These are phyloP conservation scores for Fusarium burgessii DNA, from an alignment of 2,329 filamentous ascomycete genomes.

Conservation along the genomic window DNA sequence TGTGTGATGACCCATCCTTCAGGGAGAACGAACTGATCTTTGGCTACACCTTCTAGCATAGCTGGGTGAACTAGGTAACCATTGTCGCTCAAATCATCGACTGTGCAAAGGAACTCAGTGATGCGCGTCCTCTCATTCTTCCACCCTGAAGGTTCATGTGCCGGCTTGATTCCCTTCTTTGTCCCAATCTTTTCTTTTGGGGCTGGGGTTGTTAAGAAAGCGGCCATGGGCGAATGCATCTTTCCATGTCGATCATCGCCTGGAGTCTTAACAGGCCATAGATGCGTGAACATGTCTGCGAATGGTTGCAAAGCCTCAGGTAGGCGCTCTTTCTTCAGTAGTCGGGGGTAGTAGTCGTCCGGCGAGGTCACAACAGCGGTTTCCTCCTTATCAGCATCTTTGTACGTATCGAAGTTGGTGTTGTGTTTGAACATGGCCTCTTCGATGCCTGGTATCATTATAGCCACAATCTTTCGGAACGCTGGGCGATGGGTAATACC, in stretches of 20 bases:
- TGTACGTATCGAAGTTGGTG: slow-evolving; percentile 63
- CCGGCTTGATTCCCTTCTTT: slow-evolving; percentile 69
- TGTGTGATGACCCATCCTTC: slow-evolving; percentile 87
- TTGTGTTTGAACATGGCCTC: slow-evolving; percentile 84
- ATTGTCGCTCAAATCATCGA: slow-evolving; percentile 82
- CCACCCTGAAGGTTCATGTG: slow-evolving; percentile 74
- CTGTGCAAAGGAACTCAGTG: slow-evolving; percentile 79
- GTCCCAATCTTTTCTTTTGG: slow-evolving; percentile 74
- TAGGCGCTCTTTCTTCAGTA: slow-evolving; percentile 63
- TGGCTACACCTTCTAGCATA: slow-evolving; percentile 70
- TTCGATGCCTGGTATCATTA: slow-evolving; percentile 94
- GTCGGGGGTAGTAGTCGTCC: slow-evolving; percentile 70
- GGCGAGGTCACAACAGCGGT: slow-evolving; percentile 56
- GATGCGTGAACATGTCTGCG: slow-evolving; percentile 83
- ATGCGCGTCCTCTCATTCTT: slow-evolving; percentile 83
- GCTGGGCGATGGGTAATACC: slow-evolving; percentile 71
- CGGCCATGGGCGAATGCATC: slow-evolving; percentile 87
- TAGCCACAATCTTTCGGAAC: slow-evolving; percentile 82
- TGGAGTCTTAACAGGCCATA: slow-evolving; percentile 90
- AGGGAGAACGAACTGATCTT: slow-evolving; percentile 64
- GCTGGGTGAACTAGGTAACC: slow-evolving; percentile 88
- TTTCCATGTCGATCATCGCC: slow-evolving; percentile 85
- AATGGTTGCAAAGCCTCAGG: slow-evolving; percentile 72
- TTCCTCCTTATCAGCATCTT: slow-evolving; percentile 52
- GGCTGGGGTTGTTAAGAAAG: slow-evolving; percentile 81